A percentile compares a stretch with the other conserved stretches of the same genome.
These are phyloP conservation scores for Flaveria floridana DNA, from an alignment of 140 eudicot genomes.

Conservation along the genomic window DNA sequence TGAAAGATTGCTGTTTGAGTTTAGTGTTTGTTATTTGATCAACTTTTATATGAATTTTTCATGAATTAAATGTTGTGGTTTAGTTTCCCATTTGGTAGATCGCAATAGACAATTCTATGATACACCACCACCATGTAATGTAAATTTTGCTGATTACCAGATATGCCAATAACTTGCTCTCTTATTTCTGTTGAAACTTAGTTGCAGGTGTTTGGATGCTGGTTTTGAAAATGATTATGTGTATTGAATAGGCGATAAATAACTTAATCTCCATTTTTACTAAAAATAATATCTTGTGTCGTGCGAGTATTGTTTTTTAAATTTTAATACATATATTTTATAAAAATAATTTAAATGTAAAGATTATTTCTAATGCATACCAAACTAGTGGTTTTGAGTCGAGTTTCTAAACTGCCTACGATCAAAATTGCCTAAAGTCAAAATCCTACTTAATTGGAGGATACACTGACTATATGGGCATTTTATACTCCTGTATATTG, in stretches of 20 bases:
- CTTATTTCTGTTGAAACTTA: constrained; percentile 13
- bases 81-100: constrained; percentile 26
- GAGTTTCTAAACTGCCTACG: too few relatives aligned
- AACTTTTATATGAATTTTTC: constrained; percentile 22
- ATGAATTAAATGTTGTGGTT: constrained; percentile 27
- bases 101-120: constrained; percentile 25
- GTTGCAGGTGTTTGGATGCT: background rate
- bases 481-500: too few relatives aligned
- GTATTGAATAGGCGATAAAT: background rate
- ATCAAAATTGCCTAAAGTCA: too few relatives aligned
- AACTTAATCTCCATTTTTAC: background rate
- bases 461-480: too few relatives aligned
- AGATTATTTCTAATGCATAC: too few relatives aligned
- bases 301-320: too few relatives aligned
- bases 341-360: too few relatives aligned
- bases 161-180: constrained; percentile 36
- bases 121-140: constrained; percentile 31
- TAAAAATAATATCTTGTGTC: too few relatives aligned
- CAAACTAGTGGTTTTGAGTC: too few relatives aligned
- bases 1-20: constrained; percentile 32
- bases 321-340: too few relatives aligned
- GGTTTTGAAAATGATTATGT: background rate
- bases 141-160: constrained; percentile 39
- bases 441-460: too few relatives aligned
- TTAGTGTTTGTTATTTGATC: constrained; percentile 33